Conservation (phyloP, 306 rosid species). For the Elaeagnus macrophylla region DNA sequence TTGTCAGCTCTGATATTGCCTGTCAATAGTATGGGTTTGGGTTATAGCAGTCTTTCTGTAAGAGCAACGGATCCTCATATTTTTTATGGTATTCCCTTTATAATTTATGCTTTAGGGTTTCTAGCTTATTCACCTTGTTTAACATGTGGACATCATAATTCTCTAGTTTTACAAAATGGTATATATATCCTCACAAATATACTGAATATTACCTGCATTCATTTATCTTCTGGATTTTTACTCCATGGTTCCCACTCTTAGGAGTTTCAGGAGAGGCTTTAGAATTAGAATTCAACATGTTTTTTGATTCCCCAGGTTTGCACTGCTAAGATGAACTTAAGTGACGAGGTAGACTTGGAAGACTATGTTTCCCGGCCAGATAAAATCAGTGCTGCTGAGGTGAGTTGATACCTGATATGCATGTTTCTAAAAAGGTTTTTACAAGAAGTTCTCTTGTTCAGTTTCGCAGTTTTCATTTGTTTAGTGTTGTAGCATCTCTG, state of each 20-base stretch:
- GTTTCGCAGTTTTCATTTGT: not conserved
- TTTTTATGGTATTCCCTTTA: too few species aligned
- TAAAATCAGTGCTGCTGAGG: conserved; percentile 99
- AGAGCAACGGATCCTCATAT: too few species aligned
- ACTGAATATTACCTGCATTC: too few species aligned
- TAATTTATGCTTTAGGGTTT: too few species aligned
- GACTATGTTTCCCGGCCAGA: conserved; percentile 99
- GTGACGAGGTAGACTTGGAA: conserved; percentile 96
- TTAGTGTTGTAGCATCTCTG: not conserved
- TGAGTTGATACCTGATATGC: conserved; percentile 34
- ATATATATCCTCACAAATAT: too few species aligned
- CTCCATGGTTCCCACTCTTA: not conserved
- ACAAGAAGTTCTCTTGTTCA: not conserved
- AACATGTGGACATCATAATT: too few species aligned
- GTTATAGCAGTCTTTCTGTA: too few species aligned
- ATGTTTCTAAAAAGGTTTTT: not conserved
- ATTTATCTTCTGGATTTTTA: too few species aligned
- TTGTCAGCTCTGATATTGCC: too few species aligned
- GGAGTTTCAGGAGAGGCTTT: not conserved
- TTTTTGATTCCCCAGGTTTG: conserved; percentile 53
- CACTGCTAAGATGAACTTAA: conserved; percentile 93
- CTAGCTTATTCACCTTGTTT: too few species aligned
- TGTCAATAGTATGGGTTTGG: too few species aligned
- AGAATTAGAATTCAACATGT: not conserved
- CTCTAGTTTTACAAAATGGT: too few species aligned